Evolutionary conservation across 2,329 filamentous ascomycete species (phyloP), one percentile per base, ranked within the genome.

Genomic region (Cladorrhinum sp.): DNA sequence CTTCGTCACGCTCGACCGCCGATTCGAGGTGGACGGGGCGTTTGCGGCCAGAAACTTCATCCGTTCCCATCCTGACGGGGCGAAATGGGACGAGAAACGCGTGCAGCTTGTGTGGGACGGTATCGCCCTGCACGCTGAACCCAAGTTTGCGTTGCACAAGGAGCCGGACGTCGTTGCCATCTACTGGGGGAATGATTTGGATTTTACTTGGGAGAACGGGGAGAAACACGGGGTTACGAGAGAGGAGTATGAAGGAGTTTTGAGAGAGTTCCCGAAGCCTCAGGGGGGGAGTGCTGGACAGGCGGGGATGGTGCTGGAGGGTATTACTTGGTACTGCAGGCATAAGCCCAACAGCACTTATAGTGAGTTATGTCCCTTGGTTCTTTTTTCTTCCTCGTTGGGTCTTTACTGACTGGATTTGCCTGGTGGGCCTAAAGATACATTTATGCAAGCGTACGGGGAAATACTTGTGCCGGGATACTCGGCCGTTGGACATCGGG

Each of bases 21-120:
- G 79, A 8, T 82, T 82, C 67, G 80, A 83, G 62, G 77, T 82
- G 23, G 80, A 82, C 65, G 76, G 79, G 14, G 80, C 79, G 8
- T 74, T 78, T 58, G 76, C 73, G 2, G 77, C 79, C 1, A 68
- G 76, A 0, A 68, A 74, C 0, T 80, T 80, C 59, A 57, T 80
- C 52, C 59, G 57, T 33, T 56, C 46, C 14, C 61, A 68, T 12
- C 39, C 21, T 46, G 54, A 73, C 57, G 64, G 63, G 18, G 58
- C 59, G n/a, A 58, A 65, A 5, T 80, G 77, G 76, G 73, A 77
- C 52, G 69, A 74, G 26, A 71, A 74, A 30, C 71, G 76, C 3
- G 62, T 77, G 3, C 79, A 82, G 68, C 70, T 80, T 5, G 73
- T 79, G 14, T 82, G 78, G 78, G 79, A 82, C 64, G 67, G 75